A percentile compares a stretch with the other conserved stretches of the same genome.
Evolutionary conservation across 768 basidiomycete species (phyloP).

Genomic region (Tylopilus rubrobrunneus): DNA sequence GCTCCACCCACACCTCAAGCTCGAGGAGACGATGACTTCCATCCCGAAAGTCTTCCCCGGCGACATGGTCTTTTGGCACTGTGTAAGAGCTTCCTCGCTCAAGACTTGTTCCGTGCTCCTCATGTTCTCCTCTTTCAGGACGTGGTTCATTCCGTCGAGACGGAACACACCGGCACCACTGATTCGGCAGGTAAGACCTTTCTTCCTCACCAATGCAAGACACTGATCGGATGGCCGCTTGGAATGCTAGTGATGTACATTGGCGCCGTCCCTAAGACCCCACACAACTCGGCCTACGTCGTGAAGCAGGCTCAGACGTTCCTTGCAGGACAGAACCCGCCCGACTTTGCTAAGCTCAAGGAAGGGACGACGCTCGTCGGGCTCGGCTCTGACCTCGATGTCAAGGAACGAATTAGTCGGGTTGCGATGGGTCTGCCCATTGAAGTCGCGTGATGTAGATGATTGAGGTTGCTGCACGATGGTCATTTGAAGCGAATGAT

Average conservation of each 20-base stretch:
- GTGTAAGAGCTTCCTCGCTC: constrained; percentile 31
- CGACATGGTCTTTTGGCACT: constrained; percentile 79
- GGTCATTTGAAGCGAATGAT: no score
- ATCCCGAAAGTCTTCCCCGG: constrained; percentile 71
- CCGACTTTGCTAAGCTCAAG: constrained; percentile 60
- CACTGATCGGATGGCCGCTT: no score
- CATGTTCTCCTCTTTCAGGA: constrained; percentile 32
- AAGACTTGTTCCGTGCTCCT: neutral
- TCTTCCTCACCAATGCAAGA: neutral
- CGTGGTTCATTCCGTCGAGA: constrained; percentile 44
- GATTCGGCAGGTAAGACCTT: constrained; percentile 50
- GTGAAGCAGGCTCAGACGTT: constrained; percentile 60
- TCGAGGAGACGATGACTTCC: constrained; percentile 64
- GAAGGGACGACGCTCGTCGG: constrained; percentile 39
- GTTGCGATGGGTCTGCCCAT: constrained; percentile 43
- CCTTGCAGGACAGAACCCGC: constrained; percentile 55
- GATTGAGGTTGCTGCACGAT: no score
- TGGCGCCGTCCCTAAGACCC: constrained; percentile 64
- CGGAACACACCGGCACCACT: constrained; percentile 47
- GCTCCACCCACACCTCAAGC: constrained; percentile 64
- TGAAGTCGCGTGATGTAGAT: neutral
- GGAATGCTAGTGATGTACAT: constrained; percentile 66
- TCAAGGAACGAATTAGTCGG: constrained; percentile 32
- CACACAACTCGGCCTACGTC: constrained; percentile 58
- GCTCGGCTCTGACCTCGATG: constrained; percentile 39